Conservation (phyloP, 2,329 filamentous ascomycete genomes). For the Beauveria sp. region DNA sequence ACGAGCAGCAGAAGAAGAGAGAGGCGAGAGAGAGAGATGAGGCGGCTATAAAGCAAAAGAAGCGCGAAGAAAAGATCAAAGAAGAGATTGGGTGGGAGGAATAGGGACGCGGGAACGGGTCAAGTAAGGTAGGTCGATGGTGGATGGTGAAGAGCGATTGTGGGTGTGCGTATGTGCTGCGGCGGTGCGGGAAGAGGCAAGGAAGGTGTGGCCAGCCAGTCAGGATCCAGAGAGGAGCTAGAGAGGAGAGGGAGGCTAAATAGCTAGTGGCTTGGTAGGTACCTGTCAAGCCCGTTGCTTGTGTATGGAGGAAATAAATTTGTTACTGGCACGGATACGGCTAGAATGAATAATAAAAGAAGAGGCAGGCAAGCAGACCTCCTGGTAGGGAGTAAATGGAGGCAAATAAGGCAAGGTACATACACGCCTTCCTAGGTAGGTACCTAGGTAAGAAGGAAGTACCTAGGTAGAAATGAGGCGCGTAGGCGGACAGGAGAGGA, state of each 20-base stretch:
- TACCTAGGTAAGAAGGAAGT: neutral
- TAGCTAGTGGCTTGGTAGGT: neutral
- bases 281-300: neutral
- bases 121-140: neutral
- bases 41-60: constrained; percentile 1
- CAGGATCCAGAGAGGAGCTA: neutral
- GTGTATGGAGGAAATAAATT: too few species aligned
- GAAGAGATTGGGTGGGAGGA: neutral
- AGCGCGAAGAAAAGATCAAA: neutral
- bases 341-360: too few species aligned
- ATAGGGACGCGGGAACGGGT: neutral
- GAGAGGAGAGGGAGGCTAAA: neutral
- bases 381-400: neutral
- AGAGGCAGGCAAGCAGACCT: too few species aligned
- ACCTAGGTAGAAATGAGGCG: too few species aligned
- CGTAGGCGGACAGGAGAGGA: too few species aligned
- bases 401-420: neutral
- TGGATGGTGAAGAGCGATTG: neutral
- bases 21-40: neutral
- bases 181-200: neutral
- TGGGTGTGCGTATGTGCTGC: neutral
- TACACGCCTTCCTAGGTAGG: neutral
- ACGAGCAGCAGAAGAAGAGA: neutral
- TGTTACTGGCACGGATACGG: too few species aligned
- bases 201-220: neutral